A percentile compares a stretch with the other conserved stretches of the same genome.
Evolutionary conservation across 1,284 basidiomycete species (phyloP).

Genomic region (Sanghuangporus sanghuang): DNA sequence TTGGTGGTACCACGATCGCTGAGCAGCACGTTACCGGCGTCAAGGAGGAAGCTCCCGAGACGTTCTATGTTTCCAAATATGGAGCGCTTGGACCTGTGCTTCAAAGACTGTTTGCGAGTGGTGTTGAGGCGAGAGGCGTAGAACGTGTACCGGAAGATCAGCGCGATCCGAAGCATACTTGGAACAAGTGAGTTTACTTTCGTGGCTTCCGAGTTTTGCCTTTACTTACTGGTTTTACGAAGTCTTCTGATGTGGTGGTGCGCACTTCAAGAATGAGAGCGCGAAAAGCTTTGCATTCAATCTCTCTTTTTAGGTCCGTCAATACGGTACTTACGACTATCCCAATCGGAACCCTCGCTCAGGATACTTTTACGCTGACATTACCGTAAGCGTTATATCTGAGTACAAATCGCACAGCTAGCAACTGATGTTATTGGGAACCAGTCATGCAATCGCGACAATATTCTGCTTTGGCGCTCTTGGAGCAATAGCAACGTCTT

Average conservation of each 20-base stretch:
- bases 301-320: conserved; percentile 7
- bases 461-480: conserved; percentile 42
- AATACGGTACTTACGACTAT: conserved; percentile 43
- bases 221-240: not conserved
- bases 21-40: not conserved
- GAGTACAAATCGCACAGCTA: not conserved
- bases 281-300: not conserved
- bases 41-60: conserved; percentile 27
- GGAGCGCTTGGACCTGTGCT: conserved; percentile 34
- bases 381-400: conserved; percentile 31
- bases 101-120: conserved; percentile 36
- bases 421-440: not conserved
- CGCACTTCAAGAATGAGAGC: conserved; percentile 11
- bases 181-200: conserved; percentile 39
- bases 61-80: conserved; percentile 32
- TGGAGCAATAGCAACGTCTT: conserved; percentile 38
- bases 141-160: conserved; percentile 47
- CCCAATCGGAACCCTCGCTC: conserved; percentile 52
- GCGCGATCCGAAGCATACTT: conserved; percentile 39
- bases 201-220: not conserved
- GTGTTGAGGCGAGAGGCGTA: conserved; percentile 46
- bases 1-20: not conserved
- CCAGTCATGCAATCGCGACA: conserved; percentile 38
- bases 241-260: conserved; percentile 49
- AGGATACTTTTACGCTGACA: conserved; percentile 46